A percentile compares a stretch with the other conserved stretches of the same genome.
These are phyloP conservation scores for Coleophoma cylindrospora DNA, from an alignment of 2,329 filamentous ascomycete species.

Conservation along the genomic window DNA sequence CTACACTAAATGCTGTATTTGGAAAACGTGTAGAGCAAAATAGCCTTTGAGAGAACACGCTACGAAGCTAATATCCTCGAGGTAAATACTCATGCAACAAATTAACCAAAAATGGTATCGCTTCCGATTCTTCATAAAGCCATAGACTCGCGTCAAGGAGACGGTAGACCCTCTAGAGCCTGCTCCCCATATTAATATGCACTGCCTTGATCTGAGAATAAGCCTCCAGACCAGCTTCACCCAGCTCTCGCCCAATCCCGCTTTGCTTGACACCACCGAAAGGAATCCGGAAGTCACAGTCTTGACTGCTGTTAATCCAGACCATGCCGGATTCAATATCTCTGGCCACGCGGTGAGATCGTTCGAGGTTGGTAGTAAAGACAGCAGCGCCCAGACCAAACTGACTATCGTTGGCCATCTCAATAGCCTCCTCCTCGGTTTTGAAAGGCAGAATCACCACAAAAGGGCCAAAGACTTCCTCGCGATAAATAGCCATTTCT, in stretches of 20 bases:
- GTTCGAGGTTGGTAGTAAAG: conserved; percentile 46
- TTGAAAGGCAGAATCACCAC: conserved; percentile 58
- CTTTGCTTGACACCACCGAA: conserved; percentile 29
- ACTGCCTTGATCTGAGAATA: conserved; percentile 12
- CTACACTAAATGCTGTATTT: no score
- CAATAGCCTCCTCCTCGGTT: conserved; percentile 54
- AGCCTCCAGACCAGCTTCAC: conserved; percentile 19
- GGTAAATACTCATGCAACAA: no score
- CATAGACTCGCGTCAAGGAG: no score
- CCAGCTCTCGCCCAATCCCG: conserved; percentile 27
- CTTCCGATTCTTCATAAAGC: no score
- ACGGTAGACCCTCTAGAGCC: neutral
- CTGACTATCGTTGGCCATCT: conserved; percentile 46
- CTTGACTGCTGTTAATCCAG: conserved; percentile 53
- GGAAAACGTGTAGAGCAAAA: no score
- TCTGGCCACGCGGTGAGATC: conserved; percentile 45
- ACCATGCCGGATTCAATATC: conserved; percentile 52
- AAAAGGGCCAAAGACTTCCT: conserved; percentile 66
- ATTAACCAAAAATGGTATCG: no score
- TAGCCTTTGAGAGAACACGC: no score
- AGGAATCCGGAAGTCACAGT: conserved; percentile 36
- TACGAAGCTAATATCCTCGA: no score
- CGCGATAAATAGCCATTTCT: conserved; percentile 41
- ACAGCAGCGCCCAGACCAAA: conserved; percentile 53
- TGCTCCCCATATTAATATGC: neutral